Evolutionary conservation across 1,284 basidiomycete genomes (phyloP), one percentile per base, ranked within the genome.

Genomic region (Cronartium quercuum): DNA sequence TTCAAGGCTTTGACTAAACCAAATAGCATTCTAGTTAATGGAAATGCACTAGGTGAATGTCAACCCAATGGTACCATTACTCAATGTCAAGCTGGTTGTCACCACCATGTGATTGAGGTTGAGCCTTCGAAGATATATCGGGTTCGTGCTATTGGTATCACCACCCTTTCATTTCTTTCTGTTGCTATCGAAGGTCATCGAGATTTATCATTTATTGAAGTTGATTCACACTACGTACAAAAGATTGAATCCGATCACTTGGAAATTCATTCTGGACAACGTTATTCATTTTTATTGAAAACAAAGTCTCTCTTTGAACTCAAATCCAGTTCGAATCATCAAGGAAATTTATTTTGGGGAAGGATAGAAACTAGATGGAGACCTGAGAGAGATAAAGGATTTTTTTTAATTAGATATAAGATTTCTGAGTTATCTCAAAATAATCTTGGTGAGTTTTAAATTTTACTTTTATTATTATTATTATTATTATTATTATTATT

Each of bases 221-320:
- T 62, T 29, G 71, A 75, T 75, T 63, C 64, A 37, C 42, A 51
- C 40, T 67, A 61, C 42, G 41, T 75, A 4, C 64, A 67, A 29
- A 24, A 21, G 21, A 10, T 38, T 3, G 58, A 42, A 10, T 37
- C 71, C 6, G 24, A 63, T 38, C 65, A 40, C 18, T 55, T 75
- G 9, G 35, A 61, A 47, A 6, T 75, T 24, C 62, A 51, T n/a
- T 75, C 71, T n/a, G 71, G 71, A 24, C 71, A 75, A 55, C 63
- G 71, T 10, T 75, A 75, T 66, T 75, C 71, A 7, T 66, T 75
- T 41, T 42, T 75, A 10, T 21, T 75, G 7, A 75, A 75, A 60
- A 75, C 71, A 13, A 75, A 75, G 24, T 58, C 64, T 2, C 40
- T 75, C 41, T 9, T 41, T 12, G 51, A 75, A 67, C n/a, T 75